Evolutionary conservation across 306 rosid species (phyloP).

Genomic region (Cucumis hystrix): DNA sequence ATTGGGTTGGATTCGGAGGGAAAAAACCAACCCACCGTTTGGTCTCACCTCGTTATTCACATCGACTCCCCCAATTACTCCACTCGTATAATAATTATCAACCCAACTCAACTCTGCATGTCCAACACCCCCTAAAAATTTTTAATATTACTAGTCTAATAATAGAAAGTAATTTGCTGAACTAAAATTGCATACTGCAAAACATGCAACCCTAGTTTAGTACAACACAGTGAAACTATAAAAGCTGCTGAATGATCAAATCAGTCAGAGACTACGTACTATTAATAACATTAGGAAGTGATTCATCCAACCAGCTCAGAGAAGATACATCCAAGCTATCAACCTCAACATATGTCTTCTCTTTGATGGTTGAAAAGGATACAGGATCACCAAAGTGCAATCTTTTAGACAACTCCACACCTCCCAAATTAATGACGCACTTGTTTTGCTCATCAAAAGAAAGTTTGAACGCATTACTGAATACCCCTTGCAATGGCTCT

Average conservation of each 20-base stretch:
- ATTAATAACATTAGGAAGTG: constrained; percentile 54
- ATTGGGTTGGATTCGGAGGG: no score
- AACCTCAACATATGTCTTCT: constrained; percentile 26
- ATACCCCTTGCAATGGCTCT: constrained; percentile 34
- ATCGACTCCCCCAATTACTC: no score
- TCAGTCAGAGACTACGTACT: constrained; percentile 45
- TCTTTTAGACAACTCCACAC: constrained; percentile 32
- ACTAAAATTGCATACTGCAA: not conserved
- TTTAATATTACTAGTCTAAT: not conserved
- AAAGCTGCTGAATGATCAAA: not conserved
- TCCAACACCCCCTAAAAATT: no score
- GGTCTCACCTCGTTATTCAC: no score
- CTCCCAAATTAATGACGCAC: constrained; percentile 16
- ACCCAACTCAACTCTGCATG: no score
- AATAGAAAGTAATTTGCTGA: not conserved
- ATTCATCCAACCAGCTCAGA: constrained; percentile 62
- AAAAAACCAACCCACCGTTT: no score
- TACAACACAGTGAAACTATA: not conserved
- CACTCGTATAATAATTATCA: no score
- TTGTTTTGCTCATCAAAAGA: constrained; percentile 34
- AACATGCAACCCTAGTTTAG: not conserved
- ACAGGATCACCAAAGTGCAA: constrained; percentile 48
- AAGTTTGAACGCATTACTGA: constrained; percentile 40
- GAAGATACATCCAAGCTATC: constrained; percentile 44
- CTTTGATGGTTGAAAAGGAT: constrained; percentile 37